Base-by-base conservation (phyloP, 2,329 filamentous ascomycete species). In the Aciculosporium take region DNA sequence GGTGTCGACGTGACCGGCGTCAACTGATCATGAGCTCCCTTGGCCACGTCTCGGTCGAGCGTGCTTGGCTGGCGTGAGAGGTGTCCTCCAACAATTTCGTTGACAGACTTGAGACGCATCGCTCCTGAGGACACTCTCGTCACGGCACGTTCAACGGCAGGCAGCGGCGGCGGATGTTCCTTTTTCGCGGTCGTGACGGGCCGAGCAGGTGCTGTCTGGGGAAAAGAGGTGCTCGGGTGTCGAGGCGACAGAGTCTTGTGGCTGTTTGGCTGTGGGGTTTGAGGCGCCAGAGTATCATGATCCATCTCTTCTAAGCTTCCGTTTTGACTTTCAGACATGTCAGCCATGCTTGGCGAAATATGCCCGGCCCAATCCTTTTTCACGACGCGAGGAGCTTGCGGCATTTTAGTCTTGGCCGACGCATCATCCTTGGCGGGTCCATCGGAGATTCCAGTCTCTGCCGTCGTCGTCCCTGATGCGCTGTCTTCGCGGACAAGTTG, bases 41-140 rank as follows among this genome's bases (percentile, higher is more conserved):
- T 59, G 5, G 45, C 47, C 8, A 52, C 48, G 27, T 49, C 48
- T 43, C 56, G 62, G 13, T 69, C 66, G 7, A 55, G 56, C 50
- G 32, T 32, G 54, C 49, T 52, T 3, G 49, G 45, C 25, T 54
- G 54, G 30, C 53, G 62, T 31, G 73, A 67, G 15, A 67, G 35
- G 12, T n/a, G 69, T 45, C 76, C 76, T 40, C 75, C 78, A 5
- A 84, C 65, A 32, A 84, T 82, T 56, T 85, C 81, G 15, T 76
- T 80, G 4, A 84, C 78, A 5, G 80, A 83, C 53, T 84, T 85
- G 40, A 81, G 76, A 46, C 75, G 69, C 50, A 84, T 76, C 3
- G 78, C 75, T 32, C 79, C 81, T 8, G 81, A 83, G 3, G 78
- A 76, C 18, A 83, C 76, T 49, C 80, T 64, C 1, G 79, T 84